Evolutionary conservation across 1,284 basidiomycete species (phyloP).

Genomic region (Lignosus rhinocerotis): DNA sequence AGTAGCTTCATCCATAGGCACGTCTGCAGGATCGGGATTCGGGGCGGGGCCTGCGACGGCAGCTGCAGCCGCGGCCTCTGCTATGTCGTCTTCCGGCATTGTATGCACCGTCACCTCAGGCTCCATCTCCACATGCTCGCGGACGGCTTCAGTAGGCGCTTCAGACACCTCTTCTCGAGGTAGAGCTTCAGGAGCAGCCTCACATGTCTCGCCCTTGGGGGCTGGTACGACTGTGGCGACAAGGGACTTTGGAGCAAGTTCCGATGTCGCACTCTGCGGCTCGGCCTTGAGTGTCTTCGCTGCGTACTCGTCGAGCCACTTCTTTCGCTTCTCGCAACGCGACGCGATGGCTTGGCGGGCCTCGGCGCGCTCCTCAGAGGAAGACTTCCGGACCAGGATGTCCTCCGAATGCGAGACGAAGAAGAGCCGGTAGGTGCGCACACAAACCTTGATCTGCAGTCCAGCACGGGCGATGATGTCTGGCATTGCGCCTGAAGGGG

Average conservation of each 20-base stretch:
- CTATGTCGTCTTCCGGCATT: slow-evolving; percentile 5
- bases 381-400: slow-evolving; percentile 48
- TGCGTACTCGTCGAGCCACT: slow-evolving; percentile 35
- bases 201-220: not conserved
- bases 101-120: slow-evolving; percentile 7
- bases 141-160: not conserved
- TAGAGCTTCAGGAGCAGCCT: not conserved
- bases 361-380: slow-evolving; percentile 36
- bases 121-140: not conserved
- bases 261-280: slow-evolving; percentile 1
- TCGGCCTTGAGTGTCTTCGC: slow-evolving; percentile 12
- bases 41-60: slow-evolving; percentile 7
- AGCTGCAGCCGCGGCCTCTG: slow-evolving; percentile 7
- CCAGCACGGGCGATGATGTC: slow-evolving; percentile 47
- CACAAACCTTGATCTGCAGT: slow-evolving; percentile 83
- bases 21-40: slow-evolving; percentile 14
- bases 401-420: slow-evolving; percentile 78
- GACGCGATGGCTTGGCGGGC: slow-evolving; percentile 24
- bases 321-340: slow-evolving; percentile 25
- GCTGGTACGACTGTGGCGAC: not conserved
- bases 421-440: slow-evolving; percentile 85
- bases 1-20: slow-evolving; percentile 12
- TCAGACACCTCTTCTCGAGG: not conserved
- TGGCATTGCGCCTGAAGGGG: slow-evolving; percentile 17
- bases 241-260: not conserved